Base-by-base conservation (phyloP, 75 land plant species). In the Sequoiadendron giganteum region DNA sequence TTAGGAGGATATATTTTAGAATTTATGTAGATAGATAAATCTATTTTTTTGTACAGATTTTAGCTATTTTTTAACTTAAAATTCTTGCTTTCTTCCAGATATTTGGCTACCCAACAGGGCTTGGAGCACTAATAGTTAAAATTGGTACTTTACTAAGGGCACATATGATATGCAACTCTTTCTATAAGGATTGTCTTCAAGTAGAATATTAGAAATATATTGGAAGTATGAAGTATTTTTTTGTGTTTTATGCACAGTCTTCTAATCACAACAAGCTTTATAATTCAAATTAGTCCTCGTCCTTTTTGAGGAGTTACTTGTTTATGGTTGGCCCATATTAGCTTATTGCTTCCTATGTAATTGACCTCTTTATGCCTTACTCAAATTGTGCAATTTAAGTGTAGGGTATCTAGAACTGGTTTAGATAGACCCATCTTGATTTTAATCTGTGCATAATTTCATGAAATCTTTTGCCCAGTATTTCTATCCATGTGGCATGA, bases 81-180 rank as follows among this genome's bases (percentile, higher is more conserved):
- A 11, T n/a, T 72, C 43, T 34, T 49, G 42, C 47, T 83, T 34
- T 58, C 25, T 55, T 81, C 13, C 85, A 98, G 99, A 91, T 98
- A 82, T 98, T 98, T 91, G 99, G 99, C 36, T 98, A 98, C 85
- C 99, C 99, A 58, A 96, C 99, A 28, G 99, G 99, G 7, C 94
- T 98, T 90, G 99, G 99, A 49, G 99, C 98, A 90, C 93, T 98
- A 77, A 52, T 98, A 89, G 91, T 95, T 85, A 91, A 93, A 88
- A 94, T 73, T 85, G 98, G 99, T 98, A 93, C 75, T 81, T 19
- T 30, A 19, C 15, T 42, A 47, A 82, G 30, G n/a, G 52, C 5
- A 3, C 49, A 82, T 47, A 42, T 65, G 70, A 9, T 42, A 34
- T 40, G 45, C 79, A 76, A 32, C 2, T 2, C 40, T 39, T 79